phyloP scores from a whole-genome alignment of 805 yeast species.

The Ogataea nakhonphanomensis region DNA sequence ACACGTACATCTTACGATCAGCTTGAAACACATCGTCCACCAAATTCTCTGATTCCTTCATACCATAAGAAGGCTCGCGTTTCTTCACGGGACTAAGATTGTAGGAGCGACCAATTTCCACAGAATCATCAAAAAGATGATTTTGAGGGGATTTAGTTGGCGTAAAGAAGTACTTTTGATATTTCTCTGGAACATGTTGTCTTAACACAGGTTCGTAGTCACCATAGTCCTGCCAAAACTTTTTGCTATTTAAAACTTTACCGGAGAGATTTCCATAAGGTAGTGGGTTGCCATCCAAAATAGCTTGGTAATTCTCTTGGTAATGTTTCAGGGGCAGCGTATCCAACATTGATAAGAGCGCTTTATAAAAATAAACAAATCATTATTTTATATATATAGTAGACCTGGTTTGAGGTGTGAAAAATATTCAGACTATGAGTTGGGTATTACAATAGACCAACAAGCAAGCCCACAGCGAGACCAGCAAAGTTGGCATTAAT shows the following conservation, averaged over 20 bases:
- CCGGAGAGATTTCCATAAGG: conserved; percentile 31
- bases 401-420: conserved; percentile 8
- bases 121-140: conserved; percentile 15
- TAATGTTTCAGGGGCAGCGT: conserved; percentile 28
- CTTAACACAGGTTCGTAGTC: conserved; percentile 31
- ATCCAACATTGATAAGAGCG: conserved; percentile 25
- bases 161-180: conserved; percentile 22
- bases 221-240: conserved; percentile 22
- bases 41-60: conserved; percentile 26
- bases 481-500: conserved; percentile 28
- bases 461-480: conserved; percentile 22
- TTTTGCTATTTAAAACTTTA: conserved; percentile 19
- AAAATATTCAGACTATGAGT: background rate
- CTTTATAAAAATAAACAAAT: conserved; percentile 9
- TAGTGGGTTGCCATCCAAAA: conserved; percentile 26
- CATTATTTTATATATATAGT: background rate
- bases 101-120: conserved; percentile 30
- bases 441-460: conserved; percentile 14
- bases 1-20: conserved; percentile 16
- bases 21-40: conserved; percentile 24
- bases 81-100: conserved; percentile 29
- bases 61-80: conserved; percentile 11
- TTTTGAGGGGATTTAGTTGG: conserved; percentile 2
- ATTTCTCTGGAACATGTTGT: conserved; percentile 28
- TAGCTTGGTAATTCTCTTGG: conserved; percentile 28